These are phyloP conservation scores for Cryoendolithus antarcticus DNA, from an alignment of 2,329 filamentous ascomycete species.

Conservation along the genomic window DNA sequence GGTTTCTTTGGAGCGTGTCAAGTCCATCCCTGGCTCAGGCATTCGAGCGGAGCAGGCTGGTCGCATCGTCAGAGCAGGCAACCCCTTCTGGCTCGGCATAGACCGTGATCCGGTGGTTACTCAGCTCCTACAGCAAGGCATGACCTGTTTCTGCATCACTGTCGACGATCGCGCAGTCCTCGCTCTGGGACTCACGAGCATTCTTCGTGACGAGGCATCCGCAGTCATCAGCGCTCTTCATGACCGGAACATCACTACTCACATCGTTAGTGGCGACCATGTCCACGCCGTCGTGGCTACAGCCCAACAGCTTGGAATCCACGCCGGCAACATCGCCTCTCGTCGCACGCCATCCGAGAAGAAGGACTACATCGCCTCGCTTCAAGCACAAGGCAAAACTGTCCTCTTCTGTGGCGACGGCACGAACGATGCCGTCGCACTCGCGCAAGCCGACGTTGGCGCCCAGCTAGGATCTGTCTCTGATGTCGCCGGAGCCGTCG, in stretches of 20 bases:
- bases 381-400: conserved; percentile 11
- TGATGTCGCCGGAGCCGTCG: conserved; percentile 54
- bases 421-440: conserved; percentile 64
- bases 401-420: conserved; percentile 67
- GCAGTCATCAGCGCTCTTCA: conserved; percentile 40
- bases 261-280: conserved; percentile 48
- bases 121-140: conserved; percentile 27
- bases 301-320: conserved; percentile 33
- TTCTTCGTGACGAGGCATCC: conserved; percentile 37
- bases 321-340: conserved; percentile 27
- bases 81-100: conserved; percentile 34
- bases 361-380: conserved; percentile 35
- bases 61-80: conserved; percentile 32
- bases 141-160: conserved; percentile 47
- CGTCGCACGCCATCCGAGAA: conserved; percentile 44
- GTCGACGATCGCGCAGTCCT: conserved; percentile 32
- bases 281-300: conserved; percentile 35
- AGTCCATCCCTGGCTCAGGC: conserved; percentile 31
- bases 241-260: conserved; percentile 35
- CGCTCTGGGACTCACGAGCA: conserved; percentile 39
- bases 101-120: conserved; percentile 20
- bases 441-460: conserved; percentile 59
- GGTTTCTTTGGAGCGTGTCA: conserved; percentile 14
- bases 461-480: conserved; percentile 52
- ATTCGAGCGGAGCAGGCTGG: conserved; percentile 27